Conservation (phyloP, 2,329 filamentous ascomycete genomes). For the Curvularia hawaiiensis region DNA sequence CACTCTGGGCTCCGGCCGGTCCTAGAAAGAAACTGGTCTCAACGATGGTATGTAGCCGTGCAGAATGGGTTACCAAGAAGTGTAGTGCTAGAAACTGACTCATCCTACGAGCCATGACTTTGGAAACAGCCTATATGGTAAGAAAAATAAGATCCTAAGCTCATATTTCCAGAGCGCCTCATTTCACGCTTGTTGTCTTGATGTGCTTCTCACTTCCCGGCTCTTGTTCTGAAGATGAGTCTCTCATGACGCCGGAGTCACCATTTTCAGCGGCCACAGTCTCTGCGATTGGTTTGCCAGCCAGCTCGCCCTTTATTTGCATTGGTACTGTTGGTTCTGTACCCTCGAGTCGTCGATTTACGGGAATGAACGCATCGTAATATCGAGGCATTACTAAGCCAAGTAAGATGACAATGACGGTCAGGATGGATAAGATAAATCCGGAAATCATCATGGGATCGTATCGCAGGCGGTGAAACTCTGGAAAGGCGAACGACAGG, state of each 20-base stretch:
- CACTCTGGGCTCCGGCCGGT: neutral
- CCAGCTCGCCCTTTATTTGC: slow-evolving; percentile 35
- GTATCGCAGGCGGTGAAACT: slow-evolving; percentile 38
- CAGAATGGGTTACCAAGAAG: neutral
- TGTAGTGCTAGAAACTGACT: neutral
- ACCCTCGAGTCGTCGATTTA: slow-evolving; percentile 54
- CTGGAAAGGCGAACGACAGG: slow-evolving; percentile 43
- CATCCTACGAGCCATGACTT: neutral
- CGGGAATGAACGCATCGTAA: slow-evolving; percentile 59
- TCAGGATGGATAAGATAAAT: slow-evolving; percentile 40
- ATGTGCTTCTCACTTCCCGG: slow-evolving; percentile 10
- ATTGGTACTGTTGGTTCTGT: slow-evolving; percentile 39
- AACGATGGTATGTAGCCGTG: neutral
- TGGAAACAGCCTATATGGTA: neutral
- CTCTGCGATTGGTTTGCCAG: slow-evolving; percentile 22
- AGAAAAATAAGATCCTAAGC: neutral
- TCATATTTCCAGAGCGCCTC: neutral
- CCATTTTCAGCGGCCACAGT: slow-evolving; percentile 17
- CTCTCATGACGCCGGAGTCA: neutral
- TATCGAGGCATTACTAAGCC: slow-evolving; percentile 61
- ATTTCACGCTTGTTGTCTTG: slow-evolving; percentile 7
- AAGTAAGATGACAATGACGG: slow-evolving; percentile 53
- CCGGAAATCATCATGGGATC: slow-evolving; percentile 46
- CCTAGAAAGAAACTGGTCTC: neutral
- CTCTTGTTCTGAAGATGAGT: slow-evolving; percentile 12